These are phyloP conservation scores for Cornus florida DNA, from an alignment of 148 eudicot species.

Conservation along the genomic window DNA sequence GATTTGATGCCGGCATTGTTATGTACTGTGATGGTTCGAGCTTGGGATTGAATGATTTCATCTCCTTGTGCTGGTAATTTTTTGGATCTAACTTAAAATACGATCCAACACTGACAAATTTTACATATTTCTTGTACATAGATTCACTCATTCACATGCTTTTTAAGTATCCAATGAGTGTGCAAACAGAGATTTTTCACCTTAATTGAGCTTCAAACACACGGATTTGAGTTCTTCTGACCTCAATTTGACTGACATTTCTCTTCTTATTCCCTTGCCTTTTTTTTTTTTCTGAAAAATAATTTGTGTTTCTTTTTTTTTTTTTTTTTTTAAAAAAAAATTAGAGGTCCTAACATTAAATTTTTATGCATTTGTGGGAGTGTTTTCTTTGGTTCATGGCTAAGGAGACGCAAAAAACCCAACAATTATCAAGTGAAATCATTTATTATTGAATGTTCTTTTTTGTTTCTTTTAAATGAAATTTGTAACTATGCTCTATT, in stretches of 20 bases:
- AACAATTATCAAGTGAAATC: background rate
- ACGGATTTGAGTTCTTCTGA: background rate
- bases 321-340: too few relatives aligned
- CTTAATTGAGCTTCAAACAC: background rate
- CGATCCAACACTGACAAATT: background rate
- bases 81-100: conserved; percentile 14
- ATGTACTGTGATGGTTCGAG: background rate
- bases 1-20: conserved; percentile 2
- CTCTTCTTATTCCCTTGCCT: too few relatives aligned
- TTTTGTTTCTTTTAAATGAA: background rate
- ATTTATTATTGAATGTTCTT: conserved; percentile 2
- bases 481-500: background rate
- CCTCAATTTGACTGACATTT: background rate
- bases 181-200: background rate
- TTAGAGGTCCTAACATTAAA: background rate
- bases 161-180: background rate
- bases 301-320: background rate
- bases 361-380: background rate
- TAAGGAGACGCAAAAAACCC: background rate
- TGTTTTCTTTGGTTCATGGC: background rate
- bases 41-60: conserved; percentile 2
- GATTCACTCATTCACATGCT: background rate
- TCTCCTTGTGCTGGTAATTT: background rate
- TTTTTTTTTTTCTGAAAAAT: too few relatives aligned
- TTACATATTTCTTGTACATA: background rate